Evolutionary conservation across 345 rosid species (phyloP), one percentile per base, ranked within the genome.

Genomic region (Gossypium anomalum): DNA sequence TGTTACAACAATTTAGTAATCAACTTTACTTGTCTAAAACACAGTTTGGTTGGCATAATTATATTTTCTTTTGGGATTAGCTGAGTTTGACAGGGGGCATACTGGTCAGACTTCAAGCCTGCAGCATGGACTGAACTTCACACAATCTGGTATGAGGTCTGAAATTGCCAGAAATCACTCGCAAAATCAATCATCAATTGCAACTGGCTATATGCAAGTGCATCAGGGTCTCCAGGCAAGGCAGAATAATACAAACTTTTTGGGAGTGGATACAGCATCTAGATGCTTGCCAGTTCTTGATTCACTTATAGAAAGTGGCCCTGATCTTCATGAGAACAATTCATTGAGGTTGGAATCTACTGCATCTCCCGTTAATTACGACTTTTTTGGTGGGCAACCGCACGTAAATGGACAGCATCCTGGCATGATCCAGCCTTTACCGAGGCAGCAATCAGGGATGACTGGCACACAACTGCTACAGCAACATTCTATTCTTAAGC

Each of bases 401-500:
- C 98, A 86, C 75, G 56, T 83, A 81, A 85, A 79, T 62, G 78
- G 78, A 80, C 99, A 87, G 80, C 85, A 80, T 72, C 84, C 86
- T 75, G 87, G 86, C 79, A 83, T 82, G 81, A 66, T 87, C 81
- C 97, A 87, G 78, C 79, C 90, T 51, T 82, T 86, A 44, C 85
- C 92, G 20, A 88, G 88, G 84, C 98, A 89, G 86, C 93, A 87
- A 78, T 79, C 87, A 41, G 91, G 89, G 76, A 79, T 83, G 75
- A 83, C 72, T 80, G 99, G 91, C 62, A 80, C 90, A 91, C 97
- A 89, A 80, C 82, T 95, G 27, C 53, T 91, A 51, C 97, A 93
- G 79, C 93, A 95, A 73, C 90, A 91, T 70, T 73, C 84, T 66
- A 86, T 93, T 86, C 73, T 78, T 47, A 93, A 85, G 84, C 92